phyloP scores from a whole-genome alignment of 2,329 filamentous ascomycete genomes.

The Hypoxylon sp. region DNA sequence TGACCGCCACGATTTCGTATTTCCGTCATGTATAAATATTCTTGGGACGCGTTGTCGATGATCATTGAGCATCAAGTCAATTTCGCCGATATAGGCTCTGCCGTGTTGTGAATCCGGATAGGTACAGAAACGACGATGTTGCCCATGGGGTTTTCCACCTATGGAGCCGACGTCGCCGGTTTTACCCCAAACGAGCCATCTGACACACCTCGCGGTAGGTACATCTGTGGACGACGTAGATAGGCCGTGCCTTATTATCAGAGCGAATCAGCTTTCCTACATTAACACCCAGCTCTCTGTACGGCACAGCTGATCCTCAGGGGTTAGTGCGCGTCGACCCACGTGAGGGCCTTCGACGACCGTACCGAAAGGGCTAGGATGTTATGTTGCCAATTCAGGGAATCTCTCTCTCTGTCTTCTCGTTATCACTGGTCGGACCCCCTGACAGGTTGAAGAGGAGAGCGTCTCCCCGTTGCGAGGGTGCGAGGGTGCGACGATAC shows the following conservation, averaged over 20 bases:
- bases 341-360: neutral
- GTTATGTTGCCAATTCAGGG: neutral
- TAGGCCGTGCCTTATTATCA: neutral
- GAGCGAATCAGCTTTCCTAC: constrained; percentile 1
- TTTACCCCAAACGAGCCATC: neutral
- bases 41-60: neutral
- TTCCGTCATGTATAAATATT: constrained; percentile 1
- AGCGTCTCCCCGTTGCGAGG: neutral
- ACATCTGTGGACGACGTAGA: neutral
- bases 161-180: constrained; percentile 1
- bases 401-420: neutral
- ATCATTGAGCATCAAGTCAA: neutral
- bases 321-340: neutral
- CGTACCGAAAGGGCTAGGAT: neutral
- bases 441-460: neutral
- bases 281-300: neutral
- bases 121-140: constrained; percentile 2
- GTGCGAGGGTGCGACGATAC: neutral
- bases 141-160: neutral
- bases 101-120: neutral
- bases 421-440: neutral
- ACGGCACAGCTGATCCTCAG: constrained; percentile 4
- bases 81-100: neutral
- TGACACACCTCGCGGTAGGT: neutral
- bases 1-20: neutral